Conservation (phyloP, 2,329 filamentous ascomycete species). For the Cladosporium oxysporum region DNA sequence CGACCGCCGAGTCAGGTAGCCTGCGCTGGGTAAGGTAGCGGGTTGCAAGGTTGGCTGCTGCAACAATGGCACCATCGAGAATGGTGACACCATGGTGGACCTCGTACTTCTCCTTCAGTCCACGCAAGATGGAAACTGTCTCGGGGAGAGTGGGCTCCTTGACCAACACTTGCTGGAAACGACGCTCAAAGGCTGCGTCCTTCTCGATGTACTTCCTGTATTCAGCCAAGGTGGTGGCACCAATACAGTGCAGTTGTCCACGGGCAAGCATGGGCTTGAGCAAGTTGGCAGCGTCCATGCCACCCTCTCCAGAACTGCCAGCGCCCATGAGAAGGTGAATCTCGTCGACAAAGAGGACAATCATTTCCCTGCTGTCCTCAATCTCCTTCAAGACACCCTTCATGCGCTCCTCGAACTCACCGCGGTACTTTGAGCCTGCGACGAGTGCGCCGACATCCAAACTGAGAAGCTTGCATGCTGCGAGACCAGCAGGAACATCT, state of each 20-base stretch:
- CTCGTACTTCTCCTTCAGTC: conserved; percentile 96
- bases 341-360: conserved; percentile 97
- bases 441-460: conserved; percentile 94
- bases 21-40: conserved; percentile 89
- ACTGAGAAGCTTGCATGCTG: conserved; percentile 89
- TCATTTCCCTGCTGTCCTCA: conserved; percentile 89
- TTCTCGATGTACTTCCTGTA: conserved; percentile 99
- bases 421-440: conserved; percentile 95
- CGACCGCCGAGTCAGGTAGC: conserved; percentile 93
- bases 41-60: conserved; percentile 86
- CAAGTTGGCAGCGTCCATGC: conserved; percentile 97
- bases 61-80: conserved; percentile 87
- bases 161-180: conserved; percentile 97
- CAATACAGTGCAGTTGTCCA: conserved; percentile 96
- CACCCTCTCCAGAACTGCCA: conserved; percentile 88
- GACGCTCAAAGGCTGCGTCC: conserved; percentile 94
- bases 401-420: conserved; percentile 99
- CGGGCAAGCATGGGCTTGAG: conserved; percentile 97
- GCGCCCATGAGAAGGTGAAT: conserved; percentile 99
- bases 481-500: conserved; percentile 93
- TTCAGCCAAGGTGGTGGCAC: conserved; percentile 90
- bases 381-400: conserved; percentile 99
- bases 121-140: conserved; percentile 96
- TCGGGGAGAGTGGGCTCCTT: conserved; percentile 88
- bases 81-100: conserved; percentile 98